These are phyloP conservation scores for Backusella morwellensis DNA, from an alignment of 192 early-diverging fungal genomes.

Conservation along the genomic window DNA sequence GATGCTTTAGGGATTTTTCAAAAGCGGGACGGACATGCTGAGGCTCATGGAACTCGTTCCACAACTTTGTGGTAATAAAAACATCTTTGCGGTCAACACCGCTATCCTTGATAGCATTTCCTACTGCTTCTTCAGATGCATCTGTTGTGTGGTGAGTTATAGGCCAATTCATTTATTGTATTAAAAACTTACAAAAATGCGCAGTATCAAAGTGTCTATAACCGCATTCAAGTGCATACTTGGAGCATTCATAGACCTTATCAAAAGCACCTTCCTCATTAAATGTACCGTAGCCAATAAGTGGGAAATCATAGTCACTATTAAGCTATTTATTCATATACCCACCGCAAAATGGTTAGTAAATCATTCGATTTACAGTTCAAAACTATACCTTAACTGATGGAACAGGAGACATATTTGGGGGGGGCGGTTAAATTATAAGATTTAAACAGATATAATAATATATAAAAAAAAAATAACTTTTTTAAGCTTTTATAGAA, in stretches of 20 bases:
- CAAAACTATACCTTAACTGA: too few relatives aligned
- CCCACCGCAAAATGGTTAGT: too few relatives aligned
- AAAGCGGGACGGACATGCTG: constrained; percentile 61
- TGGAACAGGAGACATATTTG: too few relatives aligned
- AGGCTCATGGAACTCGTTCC: constrained; percentile 60
- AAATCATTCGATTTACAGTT: too few relatives aligned
- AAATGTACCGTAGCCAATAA: constrained; percentile 22
- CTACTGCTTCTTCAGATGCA: constrained; percentile 75
- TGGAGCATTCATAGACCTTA: constrained; percentile 17
- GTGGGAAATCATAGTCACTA: constrained; percentile 22
- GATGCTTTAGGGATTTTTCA: constrained; percentile 61
- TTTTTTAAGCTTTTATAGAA: too few relatives aligned
- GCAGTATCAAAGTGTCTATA: constrained; percentile 63
- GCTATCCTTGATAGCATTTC: constrained; percentile 58
- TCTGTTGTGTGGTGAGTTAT: constrained; percentile 22
- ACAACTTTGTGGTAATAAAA: constrained; percentile 76
- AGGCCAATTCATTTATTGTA: too few relatives aligned
- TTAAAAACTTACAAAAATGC: constrained; percentile 23
- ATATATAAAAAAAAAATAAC: too few relatives aligned
- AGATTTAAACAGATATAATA: too few relatives aligned
- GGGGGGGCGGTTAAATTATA: too few relatives aligned
- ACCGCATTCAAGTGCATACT: constrained; percentile 41
- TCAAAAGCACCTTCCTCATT: constrained; percentile 12
- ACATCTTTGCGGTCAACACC: constrained; percentile 63
- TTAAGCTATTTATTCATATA: constrained; percentile 14